Evolutionary conservation across 1,284 basidiomycete genomes (phyloP).

Genomic region (Coniferiporia weirii): DNA sequence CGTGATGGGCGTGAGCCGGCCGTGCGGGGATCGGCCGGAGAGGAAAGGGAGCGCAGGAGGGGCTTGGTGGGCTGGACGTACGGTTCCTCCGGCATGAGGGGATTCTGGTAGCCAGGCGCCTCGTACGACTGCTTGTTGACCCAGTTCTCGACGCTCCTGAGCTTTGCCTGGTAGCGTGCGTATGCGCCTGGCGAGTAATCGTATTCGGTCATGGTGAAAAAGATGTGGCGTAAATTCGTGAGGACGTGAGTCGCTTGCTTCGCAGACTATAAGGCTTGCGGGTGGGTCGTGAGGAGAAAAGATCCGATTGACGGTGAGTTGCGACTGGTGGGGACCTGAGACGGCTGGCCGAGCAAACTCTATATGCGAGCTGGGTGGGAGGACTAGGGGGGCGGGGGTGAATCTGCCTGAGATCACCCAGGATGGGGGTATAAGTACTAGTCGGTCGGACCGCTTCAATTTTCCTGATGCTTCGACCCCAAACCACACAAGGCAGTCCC

Average conservation of each 20-base stretch:
- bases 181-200: constrained; percentile 49
- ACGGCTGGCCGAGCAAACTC: too few relatives aligned
- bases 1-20: not conserved
- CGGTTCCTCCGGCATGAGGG: constrained; percentile 21
- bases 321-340: too few relatives aligned
- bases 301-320: not conserved
- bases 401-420: too few relatives aligned
- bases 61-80: not conserved
- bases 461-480: too few relatives aligned
- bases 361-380: too few relatives aligned
- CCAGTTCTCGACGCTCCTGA: constrained; percentile 41
- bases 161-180: constrained; percentile 38
- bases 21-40: constrained; percentile 2
- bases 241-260: not conserved
- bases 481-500: too few relatives aligned
- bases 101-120: constrained; percentile 26
- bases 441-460: too few relatives aligned
- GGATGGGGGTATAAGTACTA: too few relatives aligned
- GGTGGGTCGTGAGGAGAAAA: not conserved
- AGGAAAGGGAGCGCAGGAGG: constrained; percentile 10
- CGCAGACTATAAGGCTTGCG: too few relatives aligned
- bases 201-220: constrained; percentile 46
- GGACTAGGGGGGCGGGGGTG: too few relatives aligned
- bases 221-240: not conserved
- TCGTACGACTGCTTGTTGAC: constrained; percentile 28